These are phyloP conservation scores for Trichoderma harzianum DNA, from an alignment of 2,329 filamentous ascomycete species.

Conservation along the genomic window DNA sequence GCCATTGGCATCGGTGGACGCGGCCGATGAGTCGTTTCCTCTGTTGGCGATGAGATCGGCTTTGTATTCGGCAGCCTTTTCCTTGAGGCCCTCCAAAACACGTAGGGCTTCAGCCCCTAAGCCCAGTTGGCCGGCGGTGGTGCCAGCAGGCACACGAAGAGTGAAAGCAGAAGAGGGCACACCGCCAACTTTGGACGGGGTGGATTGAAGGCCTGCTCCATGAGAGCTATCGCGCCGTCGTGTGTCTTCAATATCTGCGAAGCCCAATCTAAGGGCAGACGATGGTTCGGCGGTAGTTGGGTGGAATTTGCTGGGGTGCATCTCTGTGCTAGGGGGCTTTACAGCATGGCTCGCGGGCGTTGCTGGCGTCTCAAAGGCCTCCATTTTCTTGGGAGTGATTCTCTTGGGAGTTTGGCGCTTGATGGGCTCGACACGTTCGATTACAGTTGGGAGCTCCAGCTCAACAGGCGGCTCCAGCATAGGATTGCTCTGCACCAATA, in stretches of 20 bases:
- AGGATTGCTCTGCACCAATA: slow-evolving; percentile 29
- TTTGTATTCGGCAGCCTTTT: slow-evolving; percentile 69
- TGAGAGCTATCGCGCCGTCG: slow-evolving; percentile 31
- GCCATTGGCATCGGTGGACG: slow-evolving; percentile 39
- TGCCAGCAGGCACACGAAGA: slow-evolving; percentile 62
- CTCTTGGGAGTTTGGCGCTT: slow-evolving; percentile 17
- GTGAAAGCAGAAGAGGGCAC: slow-evolving; percentile 60
- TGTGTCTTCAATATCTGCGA: slow-evolving; percentile 62
- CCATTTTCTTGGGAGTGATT: slow-evolving; percentile 24
- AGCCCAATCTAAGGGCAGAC: slow-evolving; percentile 77
- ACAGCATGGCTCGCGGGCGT: slow-evolving; percentile 66
- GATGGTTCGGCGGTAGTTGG: slow-evolving; percentile 73
- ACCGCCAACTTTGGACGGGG: slow-evolving; percentile 57
- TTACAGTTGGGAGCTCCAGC: neutral
- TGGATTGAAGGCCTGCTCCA: slow-evolving; percentile 45
- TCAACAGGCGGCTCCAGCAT: slow-evolving; percentile 26
- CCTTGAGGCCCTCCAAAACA: slow-evolving; percentile 65
- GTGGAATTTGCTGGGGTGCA: slow-evolving; percentile 86
- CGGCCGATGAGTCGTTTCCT: slow-evolving; percentile 41
- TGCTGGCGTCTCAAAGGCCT: slow-evolving; percentile 33
- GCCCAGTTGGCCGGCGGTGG: slow-evolving; percentile 41
- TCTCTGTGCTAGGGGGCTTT: slow-evolving; percentile 73
- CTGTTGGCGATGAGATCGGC: slow-evolving; percentile 62
- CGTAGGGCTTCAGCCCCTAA: slow-evolving; percentile 60
- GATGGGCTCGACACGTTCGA: neutral